These are phyloP conservation scores for Diaporthe aspalathi DNA, from an alignment of 2,329 filamentous ascomycete genomes.

Conservation along the genomic window DNA sequence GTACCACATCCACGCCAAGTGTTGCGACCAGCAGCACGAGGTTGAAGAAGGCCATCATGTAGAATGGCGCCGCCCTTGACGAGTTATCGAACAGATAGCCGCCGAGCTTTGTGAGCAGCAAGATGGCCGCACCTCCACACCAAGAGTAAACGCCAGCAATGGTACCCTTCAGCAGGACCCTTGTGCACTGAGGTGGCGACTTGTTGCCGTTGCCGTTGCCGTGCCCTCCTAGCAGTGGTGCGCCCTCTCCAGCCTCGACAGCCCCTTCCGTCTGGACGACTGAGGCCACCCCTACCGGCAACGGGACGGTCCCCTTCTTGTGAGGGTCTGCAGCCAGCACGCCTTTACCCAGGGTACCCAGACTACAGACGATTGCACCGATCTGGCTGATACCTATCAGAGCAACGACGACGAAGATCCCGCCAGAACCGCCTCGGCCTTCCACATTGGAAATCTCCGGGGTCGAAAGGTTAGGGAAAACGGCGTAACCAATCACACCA, in stretches of 20 bases:
- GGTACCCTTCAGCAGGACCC: constrained; percentile 82
- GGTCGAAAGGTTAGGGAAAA: constrained; percentile 80
- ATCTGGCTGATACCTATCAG: constrained; percentile 94
- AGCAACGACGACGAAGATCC: constrained; percentile 80
- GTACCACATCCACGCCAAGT: constrained; percentile 61
- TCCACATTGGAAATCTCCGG: constrained; percentile 76
- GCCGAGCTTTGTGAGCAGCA: constrained; percentile 91
- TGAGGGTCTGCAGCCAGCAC: constrained; percentile 69
- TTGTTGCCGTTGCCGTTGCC: constrained; percentile 39
- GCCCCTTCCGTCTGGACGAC: constrained; percentile 38
- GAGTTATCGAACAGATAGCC: constrained; percentile 85
- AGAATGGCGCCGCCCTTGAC: constrained; percentile 85
- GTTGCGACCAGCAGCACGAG: constrained; percentile 72
- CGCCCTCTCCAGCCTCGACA: constrained; percentile 44
- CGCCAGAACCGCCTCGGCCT: constrained; percentile 73
- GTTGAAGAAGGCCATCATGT: constrained; percentile 93
- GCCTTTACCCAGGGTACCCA: constrained; percentile 87
- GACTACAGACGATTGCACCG: constrained; percentile 92
- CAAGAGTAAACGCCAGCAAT: constrained; percentile 96
- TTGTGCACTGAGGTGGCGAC: constrained; percentile 49
- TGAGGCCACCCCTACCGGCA: constrained; percentile 41
- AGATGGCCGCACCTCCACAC: constrained; percentile 88
- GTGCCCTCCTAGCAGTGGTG: constrained; percentile 51
- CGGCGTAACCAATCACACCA: constrained; percentile 81
- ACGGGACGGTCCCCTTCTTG: constrained; percentile 26